Evolutionary conservation across 2,329 filamentous ascomycete genomes (phyloP).

Genomic region (Botryotinia narcissicola): DNA sequence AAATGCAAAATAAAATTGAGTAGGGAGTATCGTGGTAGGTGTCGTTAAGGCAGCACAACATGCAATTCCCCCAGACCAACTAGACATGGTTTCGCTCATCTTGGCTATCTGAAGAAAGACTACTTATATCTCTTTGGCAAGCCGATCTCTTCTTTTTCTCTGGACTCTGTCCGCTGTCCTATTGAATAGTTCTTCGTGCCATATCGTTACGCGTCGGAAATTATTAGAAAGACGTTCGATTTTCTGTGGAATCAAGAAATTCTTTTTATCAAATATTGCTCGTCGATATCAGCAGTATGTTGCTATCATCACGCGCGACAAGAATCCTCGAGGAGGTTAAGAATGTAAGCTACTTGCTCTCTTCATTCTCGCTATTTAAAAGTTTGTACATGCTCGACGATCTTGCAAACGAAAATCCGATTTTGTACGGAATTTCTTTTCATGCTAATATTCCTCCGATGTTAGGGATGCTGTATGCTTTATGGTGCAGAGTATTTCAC

Average conservation of each 20-base stretch:
- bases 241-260: background rate
- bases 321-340: background rate
- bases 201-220: background rate
- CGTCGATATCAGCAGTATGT: background rate
- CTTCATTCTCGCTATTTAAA: background rate
- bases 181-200: background rate
- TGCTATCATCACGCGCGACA: background rate
- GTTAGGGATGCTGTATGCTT: slow-evolving; percentile 28
- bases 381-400: background rate
- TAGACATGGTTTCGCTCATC: background rate
- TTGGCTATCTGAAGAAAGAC: background rate
- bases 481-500: slow-evolving; percentile 36
- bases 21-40: background rate
- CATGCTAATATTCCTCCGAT: background rate
- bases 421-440: background rate
- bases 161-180: background rate
- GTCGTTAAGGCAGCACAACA: background rate
- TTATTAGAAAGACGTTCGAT: background rate
- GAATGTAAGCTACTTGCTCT: background rate
- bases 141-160: background rate
- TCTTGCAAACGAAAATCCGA: background rate
- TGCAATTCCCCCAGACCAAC: background rate
- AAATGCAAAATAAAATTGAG: background rate
- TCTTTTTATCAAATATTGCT: background rate
- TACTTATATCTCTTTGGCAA: background rate